These are phyloP conservation scores for Sugiyamaella boreocaroliniensis DNA, from an alignment of 805 yeast genomes.

Conservation along the genomic window DNA sequence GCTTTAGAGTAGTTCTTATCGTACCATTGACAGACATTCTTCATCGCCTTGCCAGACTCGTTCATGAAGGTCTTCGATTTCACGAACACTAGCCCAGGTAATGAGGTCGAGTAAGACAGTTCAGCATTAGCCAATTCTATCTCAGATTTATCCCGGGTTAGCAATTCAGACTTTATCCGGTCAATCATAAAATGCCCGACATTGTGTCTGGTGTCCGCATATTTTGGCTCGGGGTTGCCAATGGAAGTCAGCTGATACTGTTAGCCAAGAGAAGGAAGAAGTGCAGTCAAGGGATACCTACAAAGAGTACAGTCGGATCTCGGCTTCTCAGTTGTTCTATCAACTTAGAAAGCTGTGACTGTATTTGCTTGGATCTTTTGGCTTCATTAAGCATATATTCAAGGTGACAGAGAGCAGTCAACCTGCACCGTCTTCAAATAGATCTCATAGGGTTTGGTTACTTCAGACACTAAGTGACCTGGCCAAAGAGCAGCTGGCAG, in stretches of 20 bases:
- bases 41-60: constrained; percentile 53
- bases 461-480: too few relatives aligned
- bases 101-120: constrained; percentile 17
- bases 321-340: neutral
- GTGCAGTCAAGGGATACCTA: neutral
- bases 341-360: constrained; percentile 3
- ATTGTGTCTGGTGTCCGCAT: constrained; percentile 62
- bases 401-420: neutral
- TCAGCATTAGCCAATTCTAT: constrained; percentile 16
- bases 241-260: constrained; percentile 36
- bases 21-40: constrained; percentile 41
- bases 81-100: constrained; percentile 36
- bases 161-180: constrained; percentile 14
- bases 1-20: constrained; percentile 17
- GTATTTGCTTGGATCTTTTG: constrained; percentile 2
- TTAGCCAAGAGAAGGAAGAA: neutral
- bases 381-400: neutral
- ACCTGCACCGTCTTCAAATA: too few relatives aligned
- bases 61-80: constrained; percentile 64
- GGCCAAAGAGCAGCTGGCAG: too few relatives aligned
- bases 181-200: constrained; percentile 61
- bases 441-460: too few relatives aligned
- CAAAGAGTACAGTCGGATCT: constrained; percentile 2
- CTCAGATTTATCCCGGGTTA: neutral
- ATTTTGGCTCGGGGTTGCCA: constrained; percentile 71